Percentiles rank a stretch among this genome's conserved stretches.
phyloP scores from a whole-genome alignment of 2,329 filamentous ascomycete species.

The Colletotrichum liaoningense region DNA sequence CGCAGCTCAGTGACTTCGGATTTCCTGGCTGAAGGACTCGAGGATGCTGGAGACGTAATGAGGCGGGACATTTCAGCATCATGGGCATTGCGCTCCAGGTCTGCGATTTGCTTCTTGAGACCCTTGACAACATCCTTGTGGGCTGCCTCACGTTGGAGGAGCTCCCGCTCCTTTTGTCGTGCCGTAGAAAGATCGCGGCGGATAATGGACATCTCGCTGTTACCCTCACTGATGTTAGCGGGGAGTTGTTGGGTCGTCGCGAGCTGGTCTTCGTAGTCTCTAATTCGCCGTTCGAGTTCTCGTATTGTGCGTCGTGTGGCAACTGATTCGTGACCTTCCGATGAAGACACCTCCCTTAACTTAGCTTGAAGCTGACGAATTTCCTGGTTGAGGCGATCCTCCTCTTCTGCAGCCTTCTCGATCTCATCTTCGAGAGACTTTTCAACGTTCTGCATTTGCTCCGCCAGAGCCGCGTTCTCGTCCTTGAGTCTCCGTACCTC shows the following conservation, averaged over 20 bases:
- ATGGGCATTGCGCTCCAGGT: conserved; percentile 76
- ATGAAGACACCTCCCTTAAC: conserved; percentile 56
- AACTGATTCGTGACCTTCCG: conserved; percentile 64
- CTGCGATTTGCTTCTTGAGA: conserved; percentile 73
- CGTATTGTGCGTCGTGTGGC: conserved; percentile 72
- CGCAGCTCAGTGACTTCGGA: conserved; percentile 70
- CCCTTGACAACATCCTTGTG: conserved; percentile 72
- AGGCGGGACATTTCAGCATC: conserved; percentile 69
- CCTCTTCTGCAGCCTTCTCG: conserved; percentile 73
- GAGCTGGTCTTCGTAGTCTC: conserved; percentile 62
- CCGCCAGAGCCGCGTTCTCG: conserved; percentile 68
- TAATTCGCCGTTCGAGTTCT: conserved; percentile 72
- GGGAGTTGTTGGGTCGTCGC: conserved; percentile 46
- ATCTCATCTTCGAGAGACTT: conserved; percentile 74
- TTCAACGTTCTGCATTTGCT: conserved; percentile 70
- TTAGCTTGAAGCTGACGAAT: conserved; percentile 63
- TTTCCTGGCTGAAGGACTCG: conserved; percentile 63
- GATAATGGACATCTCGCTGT: conserved; percentile 68
- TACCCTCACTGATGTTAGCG: conserved; percentile 52
- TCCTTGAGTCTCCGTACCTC: conserved; percentile 74
- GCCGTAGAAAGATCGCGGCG: conserved; percentile 72
- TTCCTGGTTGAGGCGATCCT: conserved; percentile 69
- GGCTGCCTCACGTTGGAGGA: conserved; percentile 72
- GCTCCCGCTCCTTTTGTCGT: conserved; percentile 73
- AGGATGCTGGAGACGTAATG: conserved; percentile 56